Evolutionary conservation across 108 stramenopile genomes (phyloP).

Genomic region (Skeletonema costatum): DNA sequence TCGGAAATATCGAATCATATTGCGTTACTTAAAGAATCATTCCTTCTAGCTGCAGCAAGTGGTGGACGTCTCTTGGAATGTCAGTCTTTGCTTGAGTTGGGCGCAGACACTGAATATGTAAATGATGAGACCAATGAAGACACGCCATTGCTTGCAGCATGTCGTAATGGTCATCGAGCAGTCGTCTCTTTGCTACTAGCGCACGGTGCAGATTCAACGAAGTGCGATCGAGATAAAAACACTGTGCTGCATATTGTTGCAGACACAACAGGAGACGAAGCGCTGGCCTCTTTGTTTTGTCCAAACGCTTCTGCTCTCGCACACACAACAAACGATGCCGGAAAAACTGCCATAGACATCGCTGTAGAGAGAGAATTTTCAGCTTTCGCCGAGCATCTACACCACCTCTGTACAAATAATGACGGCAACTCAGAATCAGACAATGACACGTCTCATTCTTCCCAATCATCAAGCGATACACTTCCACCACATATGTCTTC

Average conservation of each 20-base stretch:
- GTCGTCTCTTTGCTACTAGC: conserved; percentile 43
- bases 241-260: conserved; percentile 38
- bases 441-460: conserved; percentile 3
- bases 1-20: conserved; percentile 9
- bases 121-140: conserved; percentile 31
- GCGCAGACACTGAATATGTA: conserved; percentile 24
- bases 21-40: conserved; percentile 46
- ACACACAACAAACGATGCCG: conserved; percentile 8
- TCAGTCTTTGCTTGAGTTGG: conserved; percentile 29
- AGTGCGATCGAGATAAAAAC: conserved; percentile 10
- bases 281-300: conserved; percentile 31
- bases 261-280: conserved; percentile 16
- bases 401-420: not conserved
- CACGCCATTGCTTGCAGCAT: conserved; percentile 42
- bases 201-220: conserved; percentile 39
- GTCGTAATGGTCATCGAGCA: conserved; percentile 15
- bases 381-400: conserved; percentile 21
- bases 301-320: conserved; percentile 18
- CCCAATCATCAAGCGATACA: not conserved
- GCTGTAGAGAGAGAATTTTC: conserved; percentile 14
- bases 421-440: not conserved
- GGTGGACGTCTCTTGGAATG: conserved; percentile 44
- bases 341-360: conserved; percentile 28
- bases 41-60: conserved; percentile 48
- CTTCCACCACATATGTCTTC: not conserved